These are phyloP conservation scores for Clavulina sp. DNA, from an alignment of 768 basidiomycete species.

Conservation along the genomic window DNA sequence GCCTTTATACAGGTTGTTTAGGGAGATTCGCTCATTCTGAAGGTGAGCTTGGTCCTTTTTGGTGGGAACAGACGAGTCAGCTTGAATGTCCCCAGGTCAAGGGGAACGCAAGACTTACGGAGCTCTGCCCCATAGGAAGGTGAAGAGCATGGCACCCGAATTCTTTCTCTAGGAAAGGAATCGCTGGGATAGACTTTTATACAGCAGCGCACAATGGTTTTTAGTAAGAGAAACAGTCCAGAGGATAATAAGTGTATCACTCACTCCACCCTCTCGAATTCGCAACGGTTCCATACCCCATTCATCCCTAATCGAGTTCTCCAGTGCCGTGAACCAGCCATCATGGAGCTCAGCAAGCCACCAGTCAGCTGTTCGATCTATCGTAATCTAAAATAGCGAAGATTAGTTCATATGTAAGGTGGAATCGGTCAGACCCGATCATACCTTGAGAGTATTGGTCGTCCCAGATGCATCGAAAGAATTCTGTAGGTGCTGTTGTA, in stretches of 20 bases:
- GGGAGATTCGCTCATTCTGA: constrained; percentile 79
- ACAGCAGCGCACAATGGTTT: neutral
- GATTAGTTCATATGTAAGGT: constrained; percentile 5
- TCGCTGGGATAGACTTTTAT: constrained; percentile 92
- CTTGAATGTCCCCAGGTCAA: neutral
- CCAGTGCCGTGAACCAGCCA: constrained; percentile 73
- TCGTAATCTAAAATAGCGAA: constrained; percentile 34
- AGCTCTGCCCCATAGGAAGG: constrained; percentile 85
- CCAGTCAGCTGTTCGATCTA: constrained; percentile 83
- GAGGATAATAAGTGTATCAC: constrained; percentile 18
- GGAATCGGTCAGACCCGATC: constrained; percentile 4
- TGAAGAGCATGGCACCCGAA: constrained; percentile 82
- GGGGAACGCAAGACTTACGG: constrained; percentile 38
- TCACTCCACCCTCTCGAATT: constrained; percentile 84
- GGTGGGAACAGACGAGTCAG: neutral
- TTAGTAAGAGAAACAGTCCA: neutral
- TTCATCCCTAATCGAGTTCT: constrained; percentile 63
- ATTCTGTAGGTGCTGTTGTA: constrained; percentile 38
- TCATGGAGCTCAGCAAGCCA: constrained; percentile 84
- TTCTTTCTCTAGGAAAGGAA: constrained; percentile 85
- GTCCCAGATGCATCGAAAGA: constrained; percentile 46
- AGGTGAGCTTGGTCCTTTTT: constrained; percentile 77
- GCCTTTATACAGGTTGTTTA: constrained; percentile 62
- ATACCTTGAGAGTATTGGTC: constrained; percentile 55
- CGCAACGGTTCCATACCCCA: constrained; percentile 77